phyloP scores from a whole-genome alignment of 495 filamentous ascomycete species.

The Penicillium antarcticum region DNA sequence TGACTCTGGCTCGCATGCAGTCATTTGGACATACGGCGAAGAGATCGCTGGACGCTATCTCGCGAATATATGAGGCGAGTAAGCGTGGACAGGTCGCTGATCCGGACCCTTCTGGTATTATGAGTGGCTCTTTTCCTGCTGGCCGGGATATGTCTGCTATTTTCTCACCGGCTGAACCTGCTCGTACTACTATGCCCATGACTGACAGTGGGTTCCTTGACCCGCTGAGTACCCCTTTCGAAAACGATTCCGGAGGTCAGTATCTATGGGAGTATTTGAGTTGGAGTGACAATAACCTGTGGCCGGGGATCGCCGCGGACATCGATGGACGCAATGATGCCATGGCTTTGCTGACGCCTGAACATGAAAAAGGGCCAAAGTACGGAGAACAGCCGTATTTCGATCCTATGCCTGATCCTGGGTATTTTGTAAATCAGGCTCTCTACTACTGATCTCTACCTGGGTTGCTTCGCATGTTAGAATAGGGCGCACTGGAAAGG shows the following conservation, averaged over 20 bases:
- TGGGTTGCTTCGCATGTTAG: neutral
- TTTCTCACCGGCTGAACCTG: conserved; percentile 20
- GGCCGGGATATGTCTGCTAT: conserved; percentile 16
- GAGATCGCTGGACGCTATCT: conserved; percentile 64
- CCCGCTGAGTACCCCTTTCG: conserved; percentile 23
- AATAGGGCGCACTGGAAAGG: conserved; percentile 6
- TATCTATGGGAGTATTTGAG: conserved; percentile 45
- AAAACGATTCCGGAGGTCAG: conserved; percentile 35
- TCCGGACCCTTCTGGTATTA: conserved; percentile 1
- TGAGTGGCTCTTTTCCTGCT: conserved; percentile 11
- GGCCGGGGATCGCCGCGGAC: conserved; percentile 30
- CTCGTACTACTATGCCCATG: conserved; percentile 14
- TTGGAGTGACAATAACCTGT: conserved; percentile 39
- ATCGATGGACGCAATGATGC: conserved; percentile 24
- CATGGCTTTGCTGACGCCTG: conserved; percentile 23
- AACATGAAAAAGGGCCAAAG: conserved; percentile 30
- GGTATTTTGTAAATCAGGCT: conserved; percentile 28
- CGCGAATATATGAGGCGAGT: conserved; percentile 65
- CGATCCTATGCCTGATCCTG: conserved; percentile 22
- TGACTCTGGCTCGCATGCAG: conserved; percentile 65
- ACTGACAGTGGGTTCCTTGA: conserved; percentile 26
- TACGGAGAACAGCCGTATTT: conserved; percentile 27
- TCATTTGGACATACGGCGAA: conserved; percentile 69
- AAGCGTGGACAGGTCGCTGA: conserved; percentile 26
- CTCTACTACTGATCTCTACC: conserved; percentile 17